Percentiles rank a stretch among this genome's conserved stretches.
phyloP scores from a whole-genome alignment of 1,284 basidiomycete genomes.

The Vanrija sp. region DNA sequence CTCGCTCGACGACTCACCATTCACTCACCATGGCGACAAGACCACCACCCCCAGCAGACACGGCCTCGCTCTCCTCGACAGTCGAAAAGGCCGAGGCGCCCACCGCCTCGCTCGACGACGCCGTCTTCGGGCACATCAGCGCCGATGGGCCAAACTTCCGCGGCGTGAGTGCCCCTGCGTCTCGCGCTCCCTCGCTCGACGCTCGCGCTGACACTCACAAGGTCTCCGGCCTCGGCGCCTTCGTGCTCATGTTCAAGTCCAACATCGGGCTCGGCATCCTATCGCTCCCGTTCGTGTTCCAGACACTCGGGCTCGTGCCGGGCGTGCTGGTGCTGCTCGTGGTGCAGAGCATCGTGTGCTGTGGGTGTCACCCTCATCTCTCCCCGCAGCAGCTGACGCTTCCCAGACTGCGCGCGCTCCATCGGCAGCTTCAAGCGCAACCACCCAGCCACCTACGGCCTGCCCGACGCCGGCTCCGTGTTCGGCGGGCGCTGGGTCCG shows the following conservation, averaged over 20 bases:
- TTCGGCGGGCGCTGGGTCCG: background rate
- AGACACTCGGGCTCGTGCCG: conserved; percentile 31
- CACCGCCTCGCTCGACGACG: conserved; percentile 13
- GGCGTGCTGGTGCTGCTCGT: conserved; percentile 31
- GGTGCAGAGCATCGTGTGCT: conserved; percentile 29
- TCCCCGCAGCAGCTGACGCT: conserved; percentile 21
- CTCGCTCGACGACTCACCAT: too few species aligned
- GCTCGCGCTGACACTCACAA: conserved; percentile 1
- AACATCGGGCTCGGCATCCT: conserved; percentile 38
- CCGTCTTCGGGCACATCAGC: conserved; percentile 26
- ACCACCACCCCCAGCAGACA: too few species aligned
- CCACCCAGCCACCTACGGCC: conserved; percentile 25
- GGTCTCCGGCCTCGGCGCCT: conserved; percentile 14
- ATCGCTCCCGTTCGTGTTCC: conserved; percentile 31
- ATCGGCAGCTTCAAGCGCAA: conserved; percentile 32
- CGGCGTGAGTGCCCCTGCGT: conserved; percentile 14
- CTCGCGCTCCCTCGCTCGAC: background rate
- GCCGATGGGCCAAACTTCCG: conserved; percentile 29
- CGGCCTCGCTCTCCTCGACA: too few species aligned
- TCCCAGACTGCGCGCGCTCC: conserved; percentile 22
- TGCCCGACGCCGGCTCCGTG: background rate
- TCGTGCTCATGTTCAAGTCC: conserved; percentile 28
- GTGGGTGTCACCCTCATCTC: conserved; percentile 3
- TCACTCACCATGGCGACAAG: too few species aligned
- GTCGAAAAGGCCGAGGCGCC: background rate